These are phyloP conservation scores for Eucalyptus lansdowneana DNA, from an alignment of 345 rosid species.

Conservation along the genomic window DNA sequence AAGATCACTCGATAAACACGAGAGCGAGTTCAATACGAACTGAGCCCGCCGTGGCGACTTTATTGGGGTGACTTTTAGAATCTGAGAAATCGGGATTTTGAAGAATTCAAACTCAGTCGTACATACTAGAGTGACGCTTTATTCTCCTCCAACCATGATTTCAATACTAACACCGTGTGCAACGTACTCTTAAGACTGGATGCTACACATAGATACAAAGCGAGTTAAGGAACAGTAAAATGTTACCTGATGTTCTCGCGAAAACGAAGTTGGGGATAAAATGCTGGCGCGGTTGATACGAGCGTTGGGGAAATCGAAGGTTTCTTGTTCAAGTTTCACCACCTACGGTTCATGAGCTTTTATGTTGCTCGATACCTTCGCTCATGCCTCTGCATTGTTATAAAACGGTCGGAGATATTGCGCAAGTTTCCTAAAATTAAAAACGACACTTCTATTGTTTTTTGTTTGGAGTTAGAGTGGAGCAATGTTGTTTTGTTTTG, in stretches of 20 bases:
- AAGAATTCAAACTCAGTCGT: not conserved
- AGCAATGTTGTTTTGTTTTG: not conserved
- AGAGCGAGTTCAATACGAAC: not conserved
- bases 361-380: too few relatives aligned
- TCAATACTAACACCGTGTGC: too few relatives aligned
- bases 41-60: fast-evolving
- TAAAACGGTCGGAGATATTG: not conserved
- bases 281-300: not conserved
- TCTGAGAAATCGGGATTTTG: not conserved
- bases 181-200: too few relatives aligned
- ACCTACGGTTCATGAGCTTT: not conserved
- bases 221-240: too few relatives aligned
- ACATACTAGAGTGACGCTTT: too few relatives aligned
- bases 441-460: not conserved
- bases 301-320: too few relatives aligned
- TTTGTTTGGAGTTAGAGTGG: too few relatives aligned
- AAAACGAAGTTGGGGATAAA: not conserved
- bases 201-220: too few relatives aligned
- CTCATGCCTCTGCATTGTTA: not conserved
- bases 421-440: not conserved
- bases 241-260: not conserved
- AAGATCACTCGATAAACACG: not conserved
- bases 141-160: too few relatives aligned
- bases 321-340: not conserved
- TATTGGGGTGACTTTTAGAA: not conserved